These are phyloP conservation scores for Periconia sp. DNA, from an alignment of 2,329 filamentous ascomycete species.

Conservation along the genomic window DNA sequence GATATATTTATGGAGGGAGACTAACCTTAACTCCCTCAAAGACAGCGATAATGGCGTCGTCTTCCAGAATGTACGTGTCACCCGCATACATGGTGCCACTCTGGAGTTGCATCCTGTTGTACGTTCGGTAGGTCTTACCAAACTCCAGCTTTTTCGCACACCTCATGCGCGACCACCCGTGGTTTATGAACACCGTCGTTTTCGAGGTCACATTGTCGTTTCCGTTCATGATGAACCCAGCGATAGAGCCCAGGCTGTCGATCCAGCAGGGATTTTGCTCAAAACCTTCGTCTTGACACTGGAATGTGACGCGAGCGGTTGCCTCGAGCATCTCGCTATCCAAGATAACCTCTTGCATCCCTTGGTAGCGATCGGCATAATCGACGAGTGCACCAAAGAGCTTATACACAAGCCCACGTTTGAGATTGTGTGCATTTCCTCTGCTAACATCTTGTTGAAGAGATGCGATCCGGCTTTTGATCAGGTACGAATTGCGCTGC, in stretches of 20 bases:
- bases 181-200: slow-evolving; percentile 17
- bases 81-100: slow-evolving; percentile 8
- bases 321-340: slow-evolving; percentile 17
- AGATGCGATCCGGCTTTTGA: slow-evolving; percentile 10
- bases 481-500: slow-evolving; percentile 14
- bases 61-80: slow-evolving; percentile 13
- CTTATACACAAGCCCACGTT: slow-evolving; percentile 12
- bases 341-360: slow-evolving; percentile 16
- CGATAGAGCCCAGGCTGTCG: slow-evolving; percentile 10
- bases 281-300: slow-evolving; percentile 6
- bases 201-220: slow-evolving; percentile 11
- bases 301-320: slow-evolving; percentile 8
- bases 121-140: slow-evolving; percentile 11
- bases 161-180: no score
- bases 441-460: slow-evolving; percentile 7
- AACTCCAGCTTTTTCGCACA: no score
- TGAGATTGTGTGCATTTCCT: slow-evolving; percentile 8
- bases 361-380: slow-evolving; percentile 14
- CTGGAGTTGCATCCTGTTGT: slow-evolving; percentile 8
- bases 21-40: slow-evolving; percentile 7
- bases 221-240: slow-evolving; percentile 23
- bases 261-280: slow-evolving; percentile 11
- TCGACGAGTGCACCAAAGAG: slow-evolving; percentile 8
- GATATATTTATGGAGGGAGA: not conserved
- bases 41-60: slow-evolving; percentile 7